Percentiles rank a stretch among this genome's conserved stretches.
Evolutionary conservation across 2,329 filamentous ascomycete species (phyloP).

Genomic region (Keithomyces neogunnii): DNA sequence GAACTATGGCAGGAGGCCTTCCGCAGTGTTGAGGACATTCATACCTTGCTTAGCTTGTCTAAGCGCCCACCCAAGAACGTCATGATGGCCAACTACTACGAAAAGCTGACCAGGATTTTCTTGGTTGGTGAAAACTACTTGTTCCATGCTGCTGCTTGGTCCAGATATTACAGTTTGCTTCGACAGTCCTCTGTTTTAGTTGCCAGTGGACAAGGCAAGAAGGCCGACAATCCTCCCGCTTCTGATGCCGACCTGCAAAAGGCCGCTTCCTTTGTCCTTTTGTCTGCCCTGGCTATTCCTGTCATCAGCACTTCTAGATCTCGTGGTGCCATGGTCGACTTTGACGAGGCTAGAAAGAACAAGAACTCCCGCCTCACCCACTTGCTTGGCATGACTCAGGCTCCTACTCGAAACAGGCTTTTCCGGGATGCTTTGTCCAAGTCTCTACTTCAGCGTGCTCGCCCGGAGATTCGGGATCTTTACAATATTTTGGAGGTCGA

Average conservation of each 20-base stretch:
- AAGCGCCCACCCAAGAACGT: slow-evolving; percentile 97
- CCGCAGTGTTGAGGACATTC: slow-evolving; percentile 97
- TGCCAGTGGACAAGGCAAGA: slow-evolving; percentile 76
- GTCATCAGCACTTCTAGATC: slow-evolving; percentile 98
- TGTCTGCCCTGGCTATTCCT: slow-evolving; percentile 93
- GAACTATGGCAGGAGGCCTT: slow-evolving; percentile 99
- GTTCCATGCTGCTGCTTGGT: slow-evolving; percentile 97
- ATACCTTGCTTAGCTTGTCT: slow-evolving; percentile 93
- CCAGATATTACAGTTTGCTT: slow-evolving; percentile 92
- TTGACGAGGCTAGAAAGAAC: slow-evolving; percentile 95
- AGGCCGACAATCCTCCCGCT: slow-evolving; percentile 88
- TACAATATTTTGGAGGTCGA: slow-evolving; percentile 99
- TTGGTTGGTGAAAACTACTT: slow-evolving; percentile 98
- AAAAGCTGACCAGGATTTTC: slow-evolving; percentile 98
- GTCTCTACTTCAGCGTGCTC: slow-evolving; percentile 83
- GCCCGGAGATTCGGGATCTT: slow-evolving; percentile 89
- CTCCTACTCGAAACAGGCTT: slow-evolving; percentile 79
- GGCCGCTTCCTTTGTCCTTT: slow-evolving; percentile 88
- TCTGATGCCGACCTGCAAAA: slow-evolving; percentile 87
- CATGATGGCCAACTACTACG: slow-evolving; percentile 99
- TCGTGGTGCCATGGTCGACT: slow-evolving; percentile 89
- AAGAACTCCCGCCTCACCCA: slow-evolving; percentile 98
- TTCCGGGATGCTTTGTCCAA: slow-evolving; percentile 97
- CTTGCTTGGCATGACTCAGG: slow-evolving; percentile 83
- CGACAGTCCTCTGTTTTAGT: slow-evolving; percentile 81